A percentile compares a stretch with the other conserved stretches of the same genome.
Evolutionary conservation across 2,329 filamentous ascomycete genomes (phyloP).

Genomic region (Fusarium tjaetaba): DNA sequence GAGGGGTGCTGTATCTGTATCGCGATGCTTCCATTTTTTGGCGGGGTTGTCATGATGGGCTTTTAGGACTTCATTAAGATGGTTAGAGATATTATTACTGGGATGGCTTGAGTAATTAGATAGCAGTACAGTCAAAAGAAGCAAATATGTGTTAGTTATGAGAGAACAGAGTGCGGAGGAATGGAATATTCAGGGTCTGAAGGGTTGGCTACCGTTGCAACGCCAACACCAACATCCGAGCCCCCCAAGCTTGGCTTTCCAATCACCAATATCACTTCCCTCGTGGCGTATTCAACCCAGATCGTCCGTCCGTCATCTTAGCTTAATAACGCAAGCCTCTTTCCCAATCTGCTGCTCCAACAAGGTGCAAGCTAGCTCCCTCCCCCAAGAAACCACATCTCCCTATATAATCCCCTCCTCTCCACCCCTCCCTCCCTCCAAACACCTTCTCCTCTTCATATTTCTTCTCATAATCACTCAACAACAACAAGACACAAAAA

Average conservation of each 20-base stretch:
- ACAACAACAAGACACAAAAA: conserved; percentile 11
- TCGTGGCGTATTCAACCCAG: conserved; percentile 27
- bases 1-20: conserved; percentile 10
- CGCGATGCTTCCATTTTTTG: conserved; percentile 5
- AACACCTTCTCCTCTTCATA: neutral
- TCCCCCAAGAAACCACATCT: neutral
- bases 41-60: conserved; percentile 28
- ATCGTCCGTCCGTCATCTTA: conserved; percentile 29
- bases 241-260: conserved; percentile 21
- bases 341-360: conserved; percentile 12
- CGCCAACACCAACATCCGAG: conserved; percentile 4
- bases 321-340: neutral
- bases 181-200: neutral
- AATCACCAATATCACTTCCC: conserved; percentile 27
- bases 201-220: conserved; percentile 6
- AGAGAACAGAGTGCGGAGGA: neutral
- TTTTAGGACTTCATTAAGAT: neutral
- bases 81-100: neutral
- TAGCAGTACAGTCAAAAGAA: accelerated
- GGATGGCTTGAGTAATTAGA: neutral
- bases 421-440: neutral
- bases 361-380: conserved; percentile 18
- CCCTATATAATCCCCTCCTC: conserved; percentile 33
- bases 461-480: neutral
- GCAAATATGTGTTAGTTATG: too few relatives aligned